Percentiles rank a stretch among this genome's conserved stretches.
These are phyloP conservation scores for Cyberlindnera misumaiensis DNA, from an alignment of 805 yeast species.

Conservation along the genomic window DNA sequence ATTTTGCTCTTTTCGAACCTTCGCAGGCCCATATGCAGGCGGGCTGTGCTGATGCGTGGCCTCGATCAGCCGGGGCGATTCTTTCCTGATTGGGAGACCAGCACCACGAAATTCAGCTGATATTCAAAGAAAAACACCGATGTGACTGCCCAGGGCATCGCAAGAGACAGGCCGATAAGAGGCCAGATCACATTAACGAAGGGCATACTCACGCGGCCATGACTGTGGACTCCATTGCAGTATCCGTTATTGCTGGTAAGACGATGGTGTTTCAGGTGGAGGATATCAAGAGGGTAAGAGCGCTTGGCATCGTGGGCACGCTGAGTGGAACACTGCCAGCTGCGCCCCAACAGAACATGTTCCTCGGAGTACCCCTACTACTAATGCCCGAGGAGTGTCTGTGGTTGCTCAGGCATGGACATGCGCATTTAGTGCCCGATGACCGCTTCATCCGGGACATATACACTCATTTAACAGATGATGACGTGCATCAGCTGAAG, in stretches of 20 bases:
- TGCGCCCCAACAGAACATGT: constrained; percentile 92
- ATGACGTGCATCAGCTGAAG: constrained; percentile 14
- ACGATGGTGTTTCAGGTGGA: constrained; percentile 56
- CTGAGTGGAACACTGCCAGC: constrained; percentile 77
- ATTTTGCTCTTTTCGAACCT: too few species aligned
- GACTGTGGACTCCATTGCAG: constrained; percentile 11
- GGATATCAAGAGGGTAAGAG: constrained; percentile 48
- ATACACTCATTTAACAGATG: constrained; percentile 7
- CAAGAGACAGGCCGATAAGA: too few species aligned
- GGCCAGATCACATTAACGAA: too few species aligned
- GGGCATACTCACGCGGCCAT: background rate
- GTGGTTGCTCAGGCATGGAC: constrained; percentile 46
- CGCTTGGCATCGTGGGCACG: constrained; percentile 65
- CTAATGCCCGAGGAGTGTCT: constrained; percentile 66
- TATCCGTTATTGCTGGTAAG: constrained; percentile 29
- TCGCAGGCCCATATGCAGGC: too few species aligned
- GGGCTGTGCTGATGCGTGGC: too few species aligned
- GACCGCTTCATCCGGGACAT: constrained; percentile 23
- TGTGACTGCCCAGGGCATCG: too few species aligned
- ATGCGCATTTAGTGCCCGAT: constrained; percentile 38
- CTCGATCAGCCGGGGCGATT: too few species aligned
- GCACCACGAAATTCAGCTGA: too few species aligned
- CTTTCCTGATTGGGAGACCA: too few species aligned
- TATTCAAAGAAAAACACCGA: too few species aligned
- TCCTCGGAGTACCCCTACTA: constrained; percentile 76